Evolutionary conservation across 306 rosid genomes (phyloP).

Genomic region (Vigna mungo): DNA sequence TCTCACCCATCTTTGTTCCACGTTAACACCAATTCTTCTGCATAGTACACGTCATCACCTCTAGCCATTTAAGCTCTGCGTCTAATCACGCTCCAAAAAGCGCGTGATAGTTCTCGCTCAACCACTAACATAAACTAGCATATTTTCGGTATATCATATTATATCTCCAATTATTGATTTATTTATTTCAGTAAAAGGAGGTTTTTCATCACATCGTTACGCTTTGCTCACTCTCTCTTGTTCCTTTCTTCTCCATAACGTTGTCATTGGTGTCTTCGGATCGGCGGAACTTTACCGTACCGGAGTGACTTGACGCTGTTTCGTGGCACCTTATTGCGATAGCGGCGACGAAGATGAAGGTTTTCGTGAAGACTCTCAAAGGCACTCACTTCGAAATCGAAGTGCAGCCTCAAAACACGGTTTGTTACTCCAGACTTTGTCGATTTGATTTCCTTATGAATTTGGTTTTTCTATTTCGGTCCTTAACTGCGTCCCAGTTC

Average conservation of each 20-base stretch:
- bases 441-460: neutral
- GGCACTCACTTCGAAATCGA: constrained; percentile 90
- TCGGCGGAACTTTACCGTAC: constrained; percentile 46
- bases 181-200: neutral
- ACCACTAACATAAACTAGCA: constrained; percentile 36
- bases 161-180: neutral
- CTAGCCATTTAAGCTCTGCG: constrained; percentile 4
- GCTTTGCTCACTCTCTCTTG: constrained; percentile 36
- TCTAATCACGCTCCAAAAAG: accelerated
- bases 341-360: constrained; percentile 67
- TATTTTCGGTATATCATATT: constrained; percentile 19
- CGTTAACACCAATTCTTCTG: neutral
- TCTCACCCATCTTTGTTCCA: no score
- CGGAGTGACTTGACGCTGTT: constrained; percentile 44
- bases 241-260: constrained; percentile 17
- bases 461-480: neutral
- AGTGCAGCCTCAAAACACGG: constrained; percentile 79
- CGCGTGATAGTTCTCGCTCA: constrained; percentile 14
- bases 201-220: constrained; percentile 41
- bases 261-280: constrained; percentile 50
- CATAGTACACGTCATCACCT: constrained; percentile 4
- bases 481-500: constrained; percentile 5
- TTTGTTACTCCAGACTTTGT: constrained; percentile 35
- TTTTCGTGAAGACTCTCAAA: constrained; percentile 88
- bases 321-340: constrained; percentile 39